phyloP scores from a whole-genome alignment of 2,329 filamentous ascomycete species.

The Microdochium paspali region DNA sequence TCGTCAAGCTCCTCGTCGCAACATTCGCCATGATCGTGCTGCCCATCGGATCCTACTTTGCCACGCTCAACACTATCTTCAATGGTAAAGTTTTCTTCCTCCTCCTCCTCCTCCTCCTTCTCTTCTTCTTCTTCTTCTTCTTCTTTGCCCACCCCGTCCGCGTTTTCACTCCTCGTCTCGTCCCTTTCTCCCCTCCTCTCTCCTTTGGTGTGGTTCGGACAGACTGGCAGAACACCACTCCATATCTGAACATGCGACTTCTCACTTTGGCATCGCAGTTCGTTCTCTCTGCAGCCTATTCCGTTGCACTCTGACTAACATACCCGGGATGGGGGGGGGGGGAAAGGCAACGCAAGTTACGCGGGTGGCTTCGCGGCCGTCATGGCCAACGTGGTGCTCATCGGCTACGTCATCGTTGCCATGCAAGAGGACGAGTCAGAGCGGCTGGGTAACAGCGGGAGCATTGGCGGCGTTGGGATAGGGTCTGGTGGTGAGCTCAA shows the following conservation, averaged over 20 bases:
- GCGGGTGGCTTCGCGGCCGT: conserved; percentile 79
- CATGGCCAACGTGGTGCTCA: conserved; percentile 82
- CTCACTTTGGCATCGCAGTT: no score
- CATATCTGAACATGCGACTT: no score
- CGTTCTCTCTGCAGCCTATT: conserved; percentile 1
- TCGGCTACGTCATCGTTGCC: conserved; percentile 85
- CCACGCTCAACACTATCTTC: conserved; percentile 69
- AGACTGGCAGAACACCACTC: no score
- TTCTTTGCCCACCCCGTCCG: not conserved
- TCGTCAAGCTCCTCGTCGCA: conserved; percentile 82
- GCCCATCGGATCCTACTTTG: conserved; percentile 84
- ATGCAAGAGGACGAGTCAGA: conserved; percentile 71
- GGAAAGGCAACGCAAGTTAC: conserved; percentile 79
- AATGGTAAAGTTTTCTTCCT: conserved; percentile 48
- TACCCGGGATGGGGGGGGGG: no score
- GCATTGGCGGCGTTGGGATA: no score
- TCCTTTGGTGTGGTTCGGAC: no score
- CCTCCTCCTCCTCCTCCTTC: not conserved
- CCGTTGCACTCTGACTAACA: no score
- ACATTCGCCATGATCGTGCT: conserved; percentile 83
- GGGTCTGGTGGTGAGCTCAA: no score
- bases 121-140: not conserved
- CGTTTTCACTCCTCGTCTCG: not conserved
- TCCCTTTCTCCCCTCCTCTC: not conserved
- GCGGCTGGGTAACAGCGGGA: conserved; percentile 29